phyloP scores from a whole-genome alignment of 257 asterid species.

The Lantana camara region DNA sequence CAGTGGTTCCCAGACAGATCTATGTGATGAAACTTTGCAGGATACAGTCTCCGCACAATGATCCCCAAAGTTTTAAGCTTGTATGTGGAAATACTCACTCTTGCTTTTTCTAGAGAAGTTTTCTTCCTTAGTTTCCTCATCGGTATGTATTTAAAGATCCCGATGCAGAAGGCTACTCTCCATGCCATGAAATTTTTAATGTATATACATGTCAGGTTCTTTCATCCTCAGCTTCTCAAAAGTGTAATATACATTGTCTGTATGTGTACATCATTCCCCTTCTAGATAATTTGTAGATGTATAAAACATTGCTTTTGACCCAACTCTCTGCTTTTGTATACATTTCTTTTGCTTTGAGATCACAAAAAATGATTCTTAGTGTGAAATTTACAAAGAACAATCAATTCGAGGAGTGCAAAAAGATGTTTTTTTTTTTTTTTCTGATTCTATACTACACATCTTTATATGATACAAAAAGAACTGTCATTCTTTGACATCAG shows the following conservation, averaged over 20 bases:
- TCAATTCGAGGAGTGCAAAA: too few species aligned
- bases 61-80: conserved; percentile 6
- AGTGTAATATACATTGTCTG: conserved; percentile 24
- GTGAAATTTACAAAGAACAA: too few species aligned
- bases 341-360: too few species aligned
- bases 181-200: conserved; percentile 4
- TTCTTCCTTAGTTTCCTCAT: too few species aligned
- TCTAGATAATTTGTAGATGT: background rate
- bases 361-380: too few species aligned
- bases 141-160: conserved; percentile 15
- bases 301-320: too few species aligned
- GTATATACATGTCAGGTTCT: conserved; percentile 12
- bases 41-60: conserved; percentile 24
- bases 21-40: conserved; percentile 35
- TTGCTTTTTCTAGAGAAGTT: background rate
- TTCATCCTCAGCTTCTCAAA: conserved; percentile 7
- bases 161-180: conserved; percentile 27
- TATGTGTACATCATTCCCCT: background rate
- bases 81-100: background rate
- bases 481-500: conserved; percentile 76
- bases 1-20: conserved; percentile 35
- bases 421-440: too few species aligned
- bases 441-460: too few species aligned
- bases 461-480: background rate
- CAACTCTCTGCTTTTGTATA: too few species aligned